Base-by-base conservation (phyloP, 2,329 filamentous ascomycete genomes). In the Diplocarpon rosae region DNA sequence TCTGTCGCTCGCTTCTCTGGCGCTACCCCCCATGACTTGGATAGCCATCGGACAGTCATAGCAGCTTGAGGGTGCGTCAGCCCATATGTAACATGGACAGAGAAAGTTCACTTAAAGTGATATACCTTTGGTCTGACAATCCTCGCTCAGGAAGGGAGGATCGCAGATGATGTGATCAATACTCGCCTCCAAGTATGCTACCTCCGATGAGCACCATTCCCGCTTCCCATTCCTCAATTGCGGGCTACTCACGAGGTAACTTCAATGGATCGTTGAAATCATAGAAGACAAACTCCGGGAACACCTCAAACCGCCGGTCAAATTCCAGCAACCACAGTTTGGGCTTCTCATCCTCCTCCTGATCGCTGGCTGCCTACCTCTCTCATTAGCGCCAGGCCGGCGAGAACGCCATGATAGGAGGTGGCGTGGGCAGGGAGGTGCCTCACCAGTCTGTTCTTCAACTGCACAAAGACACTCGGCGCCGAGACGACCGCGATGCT, bases 101-200 rank as follows among this genome's bases (percentile, higher is more conserved):
- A n/a, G n/a, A n/a, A n/a, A n/a, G n/a, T n/a, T n/a, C n/a, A n/a
- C n/a, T n/a, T n/a, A n/a, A n/a, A n/a, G n/a, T n/a, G n/a, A n/a
- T n/a, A 56, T 65, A 83, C 80, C 69, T 68, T 87, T 88, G 0
- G 83, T 86, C 61, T 90, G 83, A 60, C 85, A 90, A 58, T 90
- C 83, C 50, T 83, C 75, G 60, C 77, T 86, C 30, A 90, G 68
- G 60, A 90, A 90, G 0, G 85, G 85, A 8, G 85, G 85, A 59
- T 92, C 85, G 54, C 75, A 76, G 43, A 89, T 80, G 48, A 90
- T 72, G 43, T 78, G 72, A 62, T 87, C 80, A 37, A 82, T 75
- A 15, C 64, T 67, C 15, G 74, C 76, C 58, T 82, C 85, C 30
- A 88, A 62, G 29, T 72, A 62, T 11, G 61, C 69, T 73, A 42